Conservation (phyloP, 331 rosid species). For the Pyrus hybrid region DNA sequence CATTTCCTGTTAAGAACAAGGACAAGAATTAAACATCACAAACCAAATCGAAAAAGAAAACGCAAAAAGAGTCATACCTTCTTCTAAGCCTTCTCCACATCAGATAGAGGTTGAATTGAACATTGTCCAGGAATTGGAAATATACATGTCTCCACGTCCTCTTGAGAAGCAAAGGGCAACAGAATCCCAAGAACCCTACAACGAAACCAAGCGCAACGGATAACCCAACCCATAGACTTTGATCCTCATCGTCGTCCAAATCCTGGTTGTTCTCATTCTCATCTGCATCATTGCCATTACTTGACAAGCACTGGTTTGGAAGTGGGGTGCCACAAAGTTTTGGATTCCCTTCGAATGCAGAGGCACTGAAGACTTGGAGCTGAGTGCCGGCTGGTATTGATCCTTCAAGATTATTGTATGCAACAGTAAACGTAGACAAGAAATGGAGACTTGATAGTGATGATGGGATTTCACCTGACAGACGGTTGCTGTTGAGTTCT, state of each 20-base stretch:
- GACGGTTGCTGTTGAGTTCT: not conserved
- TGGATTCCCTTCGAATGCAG: not conserved
- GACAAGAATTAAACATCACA: too few species aligned
- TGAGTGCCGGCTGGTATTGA: not conserved
- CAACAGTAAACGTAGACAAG: not conserved
- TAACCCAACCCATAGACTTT: not conserved
- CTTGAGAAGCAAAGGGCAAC: not conserved
- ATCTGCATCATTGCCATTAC: not conserved
- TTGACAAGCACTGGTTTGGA: not conserved
- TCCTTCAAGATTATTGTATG: not conserved
- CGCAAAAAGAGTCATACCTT: not conserved
- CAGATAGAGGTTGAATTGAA: too few species aligned
- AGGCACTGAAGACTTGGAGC: not conserved
- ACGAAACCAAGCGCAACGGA: too few species aligned
- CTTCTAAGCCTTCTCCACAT: too few species aligned
- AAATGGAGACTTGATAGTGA: not conserved
- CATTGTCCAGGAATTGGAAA: too few species aligned
- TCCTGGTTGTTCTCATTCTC: not conserved
- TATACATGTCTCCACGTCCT: not conserved
- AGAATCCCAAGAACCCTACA: not conserved
- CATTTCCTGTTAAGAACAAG: not conserved
- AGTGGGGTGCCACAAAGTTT: not conserved
- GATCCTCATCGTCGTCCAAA: not conserved
- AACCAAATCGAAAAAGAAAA: not conserved
- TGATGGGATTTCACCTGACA: not conserved